Evolutionary conservation across 345 rosid species (phyloP), one percentile per base, ranked within the genome.

Genomic region (Citrus cavaleriei): DNA sequence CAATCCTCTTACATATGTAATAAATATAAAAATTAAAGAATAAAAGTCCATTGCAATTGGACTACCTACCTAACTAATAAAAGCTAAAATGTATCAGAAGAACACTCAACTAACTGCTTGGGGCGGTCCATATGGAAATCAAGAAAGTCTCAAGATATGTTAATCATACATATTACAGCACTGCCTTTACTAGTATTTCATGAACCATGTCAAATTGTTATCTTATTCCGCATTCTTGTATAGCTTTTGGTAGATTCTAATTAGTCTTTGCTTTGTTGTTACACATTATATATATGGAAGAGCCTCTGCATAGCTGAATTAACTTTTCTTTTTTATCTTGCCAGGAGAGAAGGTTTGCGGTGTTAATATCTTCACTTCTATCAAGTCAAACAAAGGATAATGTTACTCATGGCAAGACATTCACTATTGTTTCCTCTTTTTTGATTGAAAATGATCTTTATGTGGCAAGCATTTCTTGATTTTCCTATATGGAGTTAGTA

Each of bases 321-420:
- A 72, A 40, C 24, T 58, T 62, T 77, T 64, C 51, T 38, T 51
- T 80, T 76, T 82, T 9, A 35, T 59, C 38, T 32, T 72, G 32
- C 27, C 74, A 91, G 95, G 93, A 91, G 83, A 87, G 92, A 84
- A 85, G 95, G 82, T 91, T 90, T 72, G 92, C 95, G 8, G 92
- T 91, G 80, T 81, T 90, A 81, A 81, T 80, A 18, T 91, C 95
- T 32, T 83, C 93, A 40, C 93, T 91, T 70, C 73, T 91, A 40
- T 91, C 95, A 5, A 91, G 95, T 91, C 95, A 90, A 83, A 91
- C 95, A 62, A 90, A 90, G 83, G 95, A 91, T 83, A 86, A 91
- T 42, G 93, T 91, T 64, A 90, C 82, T 49, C 91, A 91, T 78
- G 95, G 95, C 77, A 84, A 79, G 89, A 80, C 73, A 74, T 35